phyloP scores from a whole-genome alignment of 495 filamentous ascomycete species.

The Penicillium pulvis region DNA sequence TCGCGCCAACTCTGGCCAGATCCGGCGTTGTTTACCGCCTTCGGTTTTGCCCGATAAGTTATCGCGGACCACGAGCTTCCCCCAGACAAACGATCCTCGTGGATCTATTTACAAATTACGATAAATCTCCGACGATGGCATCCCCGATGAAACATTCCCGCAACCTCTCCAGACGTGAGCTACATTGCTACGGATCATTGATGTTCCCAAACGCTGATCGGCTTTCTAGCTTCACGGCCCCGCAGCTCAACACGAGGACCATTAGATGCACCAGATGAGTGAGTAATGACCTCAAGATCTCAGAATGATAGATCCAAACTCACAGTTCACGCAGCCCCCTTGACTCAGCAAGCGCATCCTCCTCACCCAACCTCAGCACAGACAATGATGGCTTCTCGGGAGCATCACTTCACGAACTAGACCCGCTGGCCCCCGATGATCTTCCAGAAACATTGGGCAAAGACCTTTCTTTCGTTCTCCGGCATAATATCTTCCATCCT shows the following conservation, averaged over 20 bases:
- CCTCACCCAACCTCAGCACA: slow-evolving; percentile 16
- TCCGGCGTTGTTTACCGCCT: slow-evolving; percentile 30
- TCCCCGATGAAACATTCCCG: slow-evolving; percentile 29
- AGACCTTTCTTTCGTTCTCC: slow-evolving; percentile 78
- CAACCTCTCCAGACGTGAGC: slow-evolving; percentile 45
- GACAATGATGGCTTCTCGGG: slow-evolving; percentile 26
- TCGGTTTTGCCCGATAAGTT: slow-evolving; percentile 28
- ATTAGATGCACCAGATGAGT: slow-evolving; percentile 53
- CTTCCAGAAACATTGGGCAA: slow-evolving; percentile 50
- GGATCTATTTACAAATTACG: background rate
- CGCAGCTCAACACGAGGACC: slow-evolving; percentile 56
- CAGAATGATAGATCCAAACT: slow-evolving; percentile 1
- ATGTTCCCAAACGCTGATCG: slow-evolving; percentile 20
- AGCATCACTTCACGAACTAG: slow-evolving; percentile 34
- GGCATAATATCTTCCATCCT: slow-evolving; percentile 79
- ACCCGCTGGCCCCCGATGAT: slow-evolving; percentile 38
- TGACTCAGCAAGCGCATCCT: slow-evolving; percentile 12
- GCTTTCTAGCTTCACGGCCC: slow-evolving; percentile 44
- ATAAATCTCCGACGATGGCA: slow-evolving; percentile 28
- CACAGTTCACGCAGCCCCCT: slow-evolving; percentile 35
- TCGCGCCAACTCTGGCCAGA: slow-evolving; percentile 34
- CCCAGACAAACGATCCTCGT: slow-evolving; percentile 5
- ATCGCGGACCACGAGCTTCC: slow-evolving; percentile 17
- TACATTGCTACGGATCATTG: background rate
- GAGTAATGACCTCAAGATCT: slow-evolving; percentile 18